phyloP scores from a whole-genome alignment of 1,284 basidiomycete species.

The Athelia sp. region DNA sequence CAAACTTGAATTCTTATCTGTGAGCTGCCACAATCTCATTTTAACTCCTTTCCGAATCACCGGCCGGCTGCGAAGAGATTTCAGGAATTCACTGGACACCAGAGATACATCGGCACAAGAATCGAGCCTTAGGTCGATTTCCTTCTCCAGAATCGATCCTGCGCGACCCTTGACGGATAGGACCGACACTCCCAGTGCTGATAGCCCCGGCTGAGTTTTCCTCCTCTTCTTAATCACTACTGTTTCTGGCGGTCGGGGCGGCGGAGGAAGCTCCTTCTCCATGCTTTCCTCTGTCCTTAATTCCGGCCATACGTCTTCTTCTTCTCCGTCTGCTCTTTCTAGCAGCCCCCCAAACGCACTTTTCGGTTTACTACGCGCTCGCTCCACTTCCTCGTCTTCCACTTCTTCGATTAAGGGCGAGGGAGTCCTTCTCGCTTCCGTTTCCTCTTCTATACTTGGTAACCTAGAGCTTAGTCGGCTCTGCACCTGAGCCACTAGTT shows the following conservation, averaged over 20 bases:
- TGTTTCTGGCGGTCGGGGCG: background rate
- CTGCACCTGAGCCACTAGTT: background rate
- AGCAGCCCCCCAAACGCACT: background rate
- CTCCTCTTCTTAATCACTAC: background rate
- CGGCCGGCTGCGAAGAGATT: background rate
- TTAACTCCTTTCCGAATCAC: background rate
- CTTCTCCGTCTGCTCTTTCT: background rate
- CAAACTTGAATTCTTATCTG: too few relatives aligned
- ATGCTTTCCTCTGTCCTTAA: background rate
- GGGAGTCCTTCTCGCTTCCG: too few relatives aligned
- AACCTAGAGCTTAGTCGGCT: too few relatives aligned
- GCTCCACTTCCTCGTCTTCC: too few relatives aligned
- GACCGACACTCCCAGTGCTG: background rate
- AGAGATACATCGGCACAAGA: background rate
- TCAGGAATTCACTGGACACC: background rate
- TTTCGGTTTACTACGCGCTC: background rate
- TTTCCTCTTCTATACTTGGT: too few relatives aligned
- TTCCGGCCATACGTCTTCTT: background rate
- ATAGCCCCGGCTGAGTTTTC: background rate
- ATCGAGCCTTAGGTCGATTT: background rate
- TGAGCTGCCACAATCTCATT: background rate
- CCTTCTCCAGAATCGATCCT: background rate
- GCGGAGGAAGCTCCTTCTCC: background rate
- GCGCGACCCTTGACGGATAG: background rate
- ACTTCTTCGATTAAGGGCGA: too few relatives aligned